Conservation (phyloP, 768 basidiomycete species). For the Grammothele lineata region DNA sequence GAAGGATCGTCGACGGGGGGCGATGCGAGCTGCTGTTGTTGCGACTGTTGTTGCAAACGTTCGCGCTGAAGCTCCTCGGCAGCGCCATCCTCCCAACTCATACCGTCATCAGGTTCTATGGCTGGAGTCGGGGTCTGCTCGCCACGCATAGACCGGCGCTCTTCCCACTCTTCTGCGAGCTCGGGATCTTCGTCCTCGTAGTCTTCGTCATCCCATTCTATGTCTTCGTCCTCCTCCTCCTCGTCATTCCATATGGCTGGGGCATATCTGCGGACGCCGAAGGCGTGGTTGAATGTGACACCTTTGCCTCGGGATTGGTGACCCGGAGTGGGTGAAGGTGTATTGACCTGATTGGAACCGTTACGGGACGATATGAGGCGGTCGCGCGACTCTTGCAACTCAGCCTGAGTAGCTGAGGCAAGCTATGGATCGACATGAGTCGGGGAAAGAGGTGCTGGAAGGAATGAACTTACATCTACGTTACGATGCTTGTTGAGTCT, state of each 20-base stretch:
- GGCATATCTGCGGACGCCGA: slow-evolving; percentile 69
- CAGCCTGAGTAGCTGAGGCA: slow-evolving; percentile 69
- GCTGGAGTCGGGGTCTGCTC: slow-evolving; percentile 21
- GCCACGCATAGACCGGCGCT: slow-evolving; percentile 28
- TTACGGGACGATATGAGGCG: slow-evolving; percentile 50
- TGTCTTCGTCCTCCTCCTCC: slow-evolving; percentile 52
- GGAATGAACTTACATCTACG: slow-evolving; percentile 69
- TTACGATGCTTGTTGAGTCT: slow-evolving; percentile 96
- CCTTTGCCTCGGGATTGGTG: slow-evolving; percentile 17
- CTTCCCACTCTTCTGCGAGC: slow-evolving; percentile 54
- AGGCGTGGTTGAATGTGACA: slow-evolving; percentile 71
- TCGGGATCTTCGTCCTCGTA: slow-evolving; percentile 69
- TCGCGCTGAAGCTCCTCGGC: slow-evolving; percentile 41
- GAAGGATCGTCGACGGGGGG: slow-evolving; percentile 19
- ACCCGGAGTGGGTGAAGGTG: slow-evolving; percentile 26
- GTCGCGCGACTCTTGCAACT: slow-evolving; percentile 49
- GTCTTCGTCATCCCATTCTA: slow-evolving; percentile 64
- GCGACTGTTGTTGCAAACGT: slow-evolving; percentile 14
- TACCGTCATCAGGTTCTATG: slow-evolving; percentile 78
- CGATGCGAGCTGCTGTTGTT: slow-evolving; percentile 14
- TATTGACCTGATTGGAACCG: slow-evolving; percentile 37
- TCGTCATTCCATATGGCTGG: slow-evolving; percentile 84
- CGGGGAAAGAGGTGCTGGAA: neutral
- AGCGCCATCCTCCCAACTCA: slow-evolving; percentile 80
- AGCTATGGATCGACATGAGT: slow-evolving; percentile 41